A percentile compares a stretch with the other conserved stretches of the same genome.
Conservation (phyloP, 768 basidiomycete genomes). For the Vishniacozyma victoriae region DNA sequence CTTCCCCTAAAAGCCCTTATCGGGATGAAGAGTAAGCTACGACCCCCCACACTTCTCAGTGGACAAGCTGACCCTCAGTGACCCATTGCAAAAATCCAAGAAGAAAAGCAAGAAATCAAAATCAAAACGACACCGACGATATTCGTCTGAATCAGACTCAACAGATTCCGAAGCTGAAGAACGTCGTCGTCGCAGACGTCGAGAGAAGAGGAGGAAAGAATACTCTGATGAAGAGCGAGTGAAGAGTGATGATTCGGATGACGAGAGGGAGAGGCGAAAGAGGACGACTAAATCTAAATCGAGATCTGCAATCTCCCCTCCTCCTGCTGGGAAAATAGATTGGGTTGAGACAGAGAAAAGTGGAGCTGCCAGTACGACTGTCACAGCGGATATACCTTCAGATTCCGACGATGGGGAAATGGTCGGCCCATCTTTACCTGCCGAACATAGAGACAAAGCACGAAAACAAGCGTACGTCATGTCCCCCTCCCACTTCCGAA, state of each 20-base stretch:
- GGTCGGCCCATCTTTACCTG: slow-evolving; percentile 72
- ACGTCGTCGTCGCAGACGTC: slow-evolving; percentile 9
- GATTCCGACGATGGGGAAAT: slow-evolving; percentile 60
- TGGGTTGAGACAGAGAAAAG: slow-evolving; percentile 30
- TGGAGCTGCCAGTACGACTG: slow-evolving; percentile 17
- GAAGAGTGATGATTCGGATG: slow-evolving; percentile 44
- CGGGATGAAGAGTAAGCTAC: slow-evolving; percentile 38
- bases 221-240: no score
- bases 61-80: slow-evolving; percentile 9
- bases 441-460: slow-evolving; percentile 53
- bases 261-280: slow-evolving; percentile 47
- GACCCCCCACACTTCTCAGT: neutral
- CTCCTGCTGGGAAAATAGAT: no score
- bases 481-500: neutral
- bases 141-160: slow-evolving; percentile 16
- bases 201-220: slow-evolving; percentile 51
- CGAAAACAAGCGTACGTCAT: slow-evolving; percentile 48
- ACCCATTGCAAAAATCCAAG: slow-evolving; percentile 25
- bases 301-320: neutral
- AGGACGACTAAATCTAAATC: slow-evolving; percentile 23
- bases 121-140: slow-evolving; percentile 12
- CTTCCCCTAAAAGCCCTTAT: slow-evolving; percentile 38
- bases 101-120: slow-evolving; percentile 20
- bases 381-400: neutral
- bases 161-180: slow-evolving; percentile 30